phyloP scores from a whole-genome alignment of 108 stramenopile genomes.

The Pseudonitzschia pungens region DNA sequence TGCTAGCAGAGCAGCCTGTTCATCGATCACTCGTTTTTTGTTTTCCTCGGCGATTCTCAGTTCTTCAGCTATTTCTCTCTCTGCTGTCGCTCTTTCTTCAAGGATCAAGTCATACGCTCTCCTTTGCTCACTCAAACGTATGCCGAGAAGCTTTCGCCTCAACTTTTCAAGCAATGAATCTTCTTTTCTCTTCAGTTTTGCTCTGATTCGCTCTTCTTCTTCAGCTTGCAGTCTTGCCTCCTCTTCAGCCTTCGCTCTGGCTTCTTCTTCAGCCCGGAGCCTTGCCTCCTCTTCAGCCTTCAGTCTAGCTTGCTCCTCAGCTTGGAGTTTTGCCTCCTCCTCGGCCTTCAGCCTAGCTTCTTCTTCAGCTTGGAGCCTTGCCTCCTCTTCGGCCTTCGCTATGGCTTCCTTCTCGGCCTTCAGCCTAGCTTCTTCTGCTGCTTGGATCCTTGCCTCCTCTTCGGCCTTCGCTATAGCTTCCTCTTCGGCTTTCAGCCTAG shows the following conservation, averaged over 20 bases:
- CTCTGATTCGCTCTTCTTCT: background rate
- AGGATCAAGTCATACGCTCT: background rate
- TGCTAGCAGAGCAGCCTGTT: background rate
- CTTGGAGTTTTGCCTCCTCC: background rate
- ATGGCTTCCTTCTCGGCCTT: background rate
- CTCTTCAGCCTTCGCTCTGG: background rate
- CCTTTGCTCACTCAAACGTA: background rate
- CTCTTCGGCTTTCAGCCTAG: too few species aligned
- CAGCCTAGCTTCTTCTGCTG: background rate
- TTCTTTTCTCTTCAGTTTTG: background rate
- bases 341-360: slow-evolving; percentile 2
- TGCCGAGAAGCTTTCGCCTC: background rate
- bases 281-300: background rate
- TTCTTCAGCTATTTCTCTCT: background rate
- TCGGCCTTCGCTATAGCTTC: background rate
- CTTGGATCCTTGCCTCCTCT: background rate
- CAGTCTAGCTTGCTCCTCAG: background rate
- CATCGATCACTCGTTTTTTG: slow-evolving; percentile 6
- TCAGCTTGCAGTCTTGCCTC: background rate
- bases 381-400: slow-evolving; percentile 3
- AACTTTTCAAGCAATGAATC: background rate
- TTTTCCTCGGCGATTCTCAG: background rate
- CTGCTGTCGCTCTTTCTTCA: slow-evolving; percentile 1
- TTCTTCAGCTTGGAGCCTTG: background rate
- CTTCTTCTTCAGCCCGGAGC: background rate